phyloP scores from a whole-genome alignment of 1,139 yeast genomes.

The Suhomyces maxii region DNA sequence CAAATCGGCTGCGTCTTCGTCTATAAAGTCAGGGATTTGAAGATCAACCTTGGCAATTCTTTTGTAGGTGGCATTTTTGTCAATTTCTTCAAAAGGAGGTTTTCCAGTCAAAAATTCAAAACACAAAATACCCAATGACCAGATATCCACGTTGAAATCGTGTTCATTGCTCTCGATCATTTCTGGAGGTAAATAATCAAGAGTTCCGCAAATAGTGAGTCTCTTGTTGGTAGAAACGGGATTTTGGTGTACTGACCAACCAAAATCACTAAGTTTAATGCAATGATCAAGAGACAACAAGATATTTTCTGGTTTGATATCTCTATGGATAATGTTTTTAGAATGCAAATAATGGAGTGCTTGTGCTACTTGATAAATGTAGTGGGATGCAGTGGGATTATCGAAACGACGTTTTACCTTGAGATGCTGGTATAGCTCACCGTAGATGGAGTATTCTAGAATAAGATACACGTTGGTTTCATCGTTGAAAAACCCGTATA shows the following conservation, averaged over 20 bases:
- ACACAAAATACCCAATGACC: conserved; percentile 89
- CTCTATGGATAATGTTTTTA: conserved; percentile 83
- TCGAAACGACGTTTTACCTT: conserved; percentile 65
- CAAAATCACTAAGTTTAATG: conserved; percentile 87
- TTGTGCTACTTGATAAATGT: conserved; percentile 78
- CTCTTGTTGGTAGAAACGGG: conserved; percentile 50
- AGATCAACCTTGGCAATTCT: conserved; percentile 78
- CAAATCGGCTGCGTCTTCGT: conserved; percentile 75
- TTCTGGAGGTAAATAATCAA: conserved; percentile 94
- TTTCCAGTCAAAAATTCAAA: conserved; percentile 86
- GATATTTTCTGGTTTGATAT: conserved; percentile 89
- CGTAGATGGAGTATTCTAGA: conserved; percentile 81
- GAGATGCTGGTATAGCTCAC: conserved; percentile 79
- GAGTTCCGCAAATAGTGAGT: conserved; percentile 89
- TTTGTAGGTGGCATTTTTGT: conserved; percentile 71
- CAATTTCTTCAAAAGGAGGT: conserved; percentile 89
- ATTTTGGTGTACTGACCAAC: conserved; percentile 73
- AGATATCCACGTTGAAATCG: conserved; percentile 77
- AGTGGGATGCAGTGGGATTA: conserved; percentile 72
- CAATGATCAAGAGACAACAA: conserved; percentile 70
- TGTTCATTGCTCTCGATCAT: conserved; percentile 85
- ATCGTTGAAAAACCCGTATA: conserved; percentile 87
- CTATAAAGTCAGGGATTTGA: conserved; percentile 66
- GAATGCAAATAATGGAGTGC: conserved; percentile 77
- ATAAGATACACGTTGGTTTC: conserved; percentile 74